phyloP scores from a whole-genome alignment of 2,329 filamentous ascomycete genomes.

The Cadophora malorum region DNA sequence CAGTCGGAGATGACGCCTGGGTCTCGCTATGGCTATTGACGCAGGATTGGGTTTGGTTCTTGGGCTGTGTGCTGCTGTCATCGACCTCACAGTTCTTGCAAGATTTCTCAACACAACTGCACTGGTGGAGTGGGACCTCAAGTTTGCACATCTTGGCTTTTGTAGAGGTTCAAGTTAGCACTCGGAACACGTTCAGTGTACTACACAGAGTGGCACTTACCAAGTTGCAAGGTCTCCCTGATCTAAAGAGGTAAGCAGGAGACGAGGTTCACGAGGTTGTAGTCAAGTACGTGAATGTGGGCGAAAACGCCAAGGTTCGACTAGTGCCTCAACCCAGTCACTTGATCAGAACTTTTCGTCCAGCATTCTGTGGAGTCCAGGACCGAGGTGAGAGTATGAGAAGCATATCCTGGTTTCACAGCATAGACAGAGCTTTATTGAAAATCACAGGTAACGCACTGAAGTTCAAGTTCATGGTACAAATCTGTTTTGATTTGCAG shows the following conservation, averaged over 20 bases:
- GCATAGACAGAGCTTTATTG: not conserved
- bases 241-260: not conserved
- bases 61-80: too few species aligned
- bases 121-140: not conserved
- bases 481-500: not conserved
- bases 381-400: not conserved
- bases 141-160: not conserved
- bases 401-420: too few species aligned
- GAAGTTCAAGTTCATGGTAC: not conserved
- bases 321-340: not conserved
- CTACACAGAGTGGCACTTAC: not conserved
- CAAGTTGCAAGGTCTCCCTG: not conserved
- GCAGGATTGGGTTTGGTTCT: too few species aligned
- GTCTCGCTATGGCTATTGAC: too few species aligned
- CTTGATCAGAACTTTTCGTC: not conserved
- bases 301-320: not conserved
- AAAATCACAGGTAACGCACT: not conserved
- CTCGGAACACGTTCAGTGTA: not conserved
- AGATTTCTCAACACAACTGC: not conserved
- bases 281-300: not conserved
- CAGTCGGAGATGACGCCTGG: too few species aligned
- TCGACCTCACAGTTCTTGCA: too few species aligned
- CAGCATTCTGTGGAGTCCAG: not conserved
- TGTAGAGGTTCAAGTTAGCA: not conserved
- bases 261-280: not conserved